phyloP scores from a whole-genome alignment of 2,329 filamentous ascomycete genomes.

The Talaromyces marneffei region DNA sequence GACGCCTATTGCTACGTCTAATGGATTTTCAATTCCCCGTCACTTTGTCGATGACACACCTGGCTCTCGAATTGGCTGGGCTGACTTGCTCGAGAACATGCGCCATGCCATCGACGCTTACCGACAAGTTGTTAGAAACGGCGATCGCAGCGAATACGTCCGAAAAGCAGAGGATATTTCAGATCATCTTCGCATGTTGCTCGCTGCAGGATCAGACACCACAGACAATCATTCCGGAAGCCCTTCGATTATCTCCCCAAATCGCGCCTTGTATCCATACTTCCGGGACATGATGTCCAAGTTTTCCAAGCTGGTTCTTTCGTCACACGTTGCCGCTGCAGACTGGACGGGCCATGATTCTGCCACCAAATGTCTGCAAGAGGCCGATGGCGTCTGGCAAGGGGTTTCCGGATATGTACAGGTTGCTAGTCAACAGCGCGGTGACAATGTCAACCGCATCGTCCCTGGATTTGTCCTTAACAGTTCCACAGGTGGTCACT shows the following conservation, averaged over 20 bases:
- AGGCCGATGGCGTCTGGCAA: slow-evolving; percentile 91
- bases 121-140: slow-evolving; percentile 77
- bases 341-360: slow-evolving; percentile 95
- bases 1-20: slow-evolving; percentile 38
- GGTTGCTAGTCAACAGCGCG: slow-evolving; percentile 84
- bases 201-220: slow-evolving; percentile 93
- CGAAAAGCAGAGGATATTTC: slow-evolving; percentile 95
- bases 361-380: slow-evolving; percentile 88
- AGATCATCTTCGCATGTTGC: slow-evolving; percentile 83
- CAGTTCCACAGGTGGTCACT: slow-evolving; percentile 76
- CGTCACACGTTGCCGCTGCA: slow-evolving; percentile 92
- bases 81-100: slow-evolving; percentile 85
- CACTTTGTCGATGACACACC: slow-evolving; percentile 90
- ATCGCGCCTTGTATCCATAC: slow-evolving; percentile 93
- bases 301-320: slow-evolving; percentile 97
- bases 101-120: slow-evolving; percentile 84
- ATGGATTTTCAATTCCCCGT: slow-evolving; percentile 55
- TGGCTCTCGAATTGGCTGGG: slow-evolving; percentile 78
- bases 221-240: slow-evolving; percentile 99
- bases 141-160: slow-evolving; percentile 83
- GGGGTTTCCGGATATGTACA: slow-evolving; percentile 96
- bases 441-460: slow-evolving; percentile 86
- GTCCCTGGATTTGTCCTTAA: slow-evolving; percentile 90
- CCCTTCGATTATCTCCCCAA: slow-evolving; percentile 97
- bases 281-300: slow-evolving; percentile 99